These are phyloP conservation scores for Leccinum longicurvipes DNA, from an alignment of 768 basidiomycete genomes.

Conservation along the genomic window DNA sequence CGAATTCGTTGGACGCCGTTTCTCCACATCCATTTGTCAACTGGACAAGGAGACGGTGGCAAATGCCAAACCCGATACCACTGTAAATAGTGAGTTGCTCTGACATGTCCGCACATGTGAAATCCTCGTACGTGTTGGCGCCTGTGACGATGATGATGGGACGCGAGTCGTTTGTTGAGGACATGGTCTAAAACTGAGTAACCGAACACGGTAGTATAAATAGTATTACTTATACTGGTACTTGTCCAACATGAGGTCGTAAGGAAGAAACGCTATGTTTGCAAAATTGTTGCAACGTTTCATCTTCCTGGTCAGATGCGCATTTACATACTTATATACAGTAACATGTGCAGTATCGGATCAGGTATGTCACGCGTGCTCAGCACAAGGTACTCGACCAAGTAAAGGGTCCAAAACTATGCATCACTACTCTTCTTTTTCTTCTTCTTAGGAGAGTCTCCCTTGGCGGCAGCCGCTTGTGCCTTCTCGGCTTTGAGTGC, in stretches of 20 bases:
- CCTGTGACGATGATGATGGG: constrained; percentile 68
- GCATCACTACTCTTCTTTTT: constrained; percentile 36
- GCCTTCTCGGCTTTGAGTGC: constrained; percentile 76
- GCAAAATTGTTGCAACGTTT: too few relatives aligned
- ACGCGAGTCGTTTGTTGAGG: constrained; percentile 15
- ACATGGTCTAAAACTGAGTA: too few relatives aligned
- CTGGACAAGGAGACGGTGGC: constrained; percentile 71
- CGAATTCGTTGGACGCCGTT: constrained; percentile 12
- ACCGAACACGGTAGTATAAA: too few relatives aligned
- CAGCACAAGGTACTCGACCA: neutral
- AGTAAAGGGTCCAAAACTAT: constrained; percentile 15
- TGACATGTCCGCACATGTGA: neutral
- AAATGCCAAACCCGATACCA: constrained; percentile 81
- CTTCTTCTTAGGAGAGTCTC: constrained; percentile 45
- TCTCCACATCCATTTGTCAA: constrained; percentile 49
- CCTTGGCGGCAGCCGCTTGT: constrained; percentile 39
- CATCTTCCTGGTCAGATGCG: neutral
- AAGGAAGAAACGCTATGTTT: neutral
- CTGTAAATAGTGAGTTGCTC: constrained; percentile 44
- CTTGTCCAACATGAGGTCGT: too few relatives aligned
- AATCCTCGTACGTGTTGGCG: constrained; percentile 54
- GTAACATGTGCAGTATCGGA: neutral
- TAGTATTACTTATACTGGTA: too few relatives aligned
- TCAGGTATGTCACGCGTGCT: constrained; percentile 1
- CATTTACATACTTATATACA: neutral